Conservation (phyloP, 2,329 filamentous ascomycete species). For the Fusarium piperis region DNA sequence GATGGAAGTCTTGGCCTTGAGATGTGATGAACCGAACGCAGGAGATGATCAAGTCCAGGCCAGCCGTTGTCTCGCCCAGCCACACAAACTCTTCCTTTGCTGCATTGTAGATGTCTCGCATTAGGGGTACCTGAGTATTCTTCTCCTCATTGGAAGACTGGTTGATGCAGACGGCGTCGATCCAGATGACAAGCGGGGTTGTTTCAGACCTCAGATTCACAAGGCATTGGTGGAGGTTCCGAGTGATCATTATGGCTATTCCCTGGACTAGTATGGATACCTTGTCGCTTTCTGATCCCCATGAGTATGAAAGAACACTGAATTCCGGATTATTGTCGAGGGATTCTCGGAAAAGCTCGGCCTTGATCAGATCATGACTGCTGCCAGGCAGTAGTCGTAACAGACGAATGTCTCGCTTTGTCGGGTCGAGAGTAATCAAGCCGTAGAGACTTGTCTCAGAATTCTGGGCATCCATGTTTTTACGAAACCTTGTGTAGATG, state of each 20-base stretch:
- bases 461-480: background rate
- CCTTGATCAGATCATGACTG: background rate
- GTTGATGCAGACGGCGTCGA: conserved; percentile 5
- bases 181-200: background rate
- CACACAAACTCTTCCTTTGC: background rate
- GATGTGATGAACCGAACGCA: background rate
- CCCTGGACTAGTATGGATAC: background rate
- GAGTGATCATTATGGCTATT: background rate
- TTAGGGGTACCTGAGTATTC: background rate
- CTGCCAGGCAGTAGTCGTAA: background rate
- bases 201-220: background rate
- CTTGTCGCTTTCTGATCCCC: background rate
- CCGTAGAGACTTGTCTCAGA: background rate
- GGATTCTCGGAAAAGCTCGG: background rate
- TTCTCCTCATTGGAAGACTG: background rate
- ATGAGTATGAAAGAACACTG: conserved; percentile 9
- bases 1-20: background rate
- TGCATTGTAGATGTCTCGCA: background rate
- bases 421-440: background rate
- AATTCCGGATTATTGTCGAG: background rate
- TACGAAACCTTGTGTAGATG: background rate
- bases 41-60: background rate
- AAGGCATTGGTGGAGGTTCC: background rate
- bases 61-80: background rate
- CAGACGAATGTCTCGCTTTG: background rate